These are phyloP conservation scores for Solanum corneliomulleri DNA, from an alignment of 257 asterid genomes.

Conservation along the genomic window DNA sequence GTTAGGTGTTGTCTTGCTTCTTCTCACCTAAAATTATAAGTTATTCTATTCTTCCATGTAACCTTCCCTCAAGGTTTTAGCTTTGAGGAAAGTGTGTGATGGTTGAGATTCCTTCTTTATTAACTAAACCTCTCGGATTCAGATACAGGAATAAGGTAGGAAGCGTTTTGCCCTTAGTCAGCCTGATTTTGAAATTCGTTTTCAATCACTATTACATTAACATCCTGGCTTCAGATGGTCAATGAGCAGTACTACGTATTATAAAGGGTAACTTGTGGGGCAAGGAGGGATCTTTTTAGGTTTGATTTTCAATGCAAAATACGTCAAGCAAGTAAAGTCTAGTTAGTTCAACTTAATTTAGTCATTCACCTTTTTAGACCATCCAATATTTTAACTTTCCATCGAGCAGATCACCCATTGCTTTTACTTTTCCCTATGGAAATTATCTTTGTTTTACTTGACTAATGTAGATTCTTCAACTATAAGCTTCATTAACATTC, in stretches of 20 bases:
- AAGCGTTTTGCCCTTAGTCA: background rate
- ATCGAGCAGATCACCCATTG: slow-evolving; percentile 14
- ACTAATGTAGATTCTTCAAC: background rate
- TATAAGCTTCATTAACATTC: background rate
- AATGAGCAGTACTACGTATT: background rate
- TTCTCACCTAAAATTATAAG: background rate
- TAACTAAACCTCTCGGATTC: background rate
- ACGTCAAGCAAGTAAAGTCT: background rate
- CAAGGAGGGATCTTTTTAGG: slow-evolving; percentile 4
- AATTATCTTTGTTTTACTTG: background rate
- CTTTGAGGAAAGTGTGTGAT: background rate
- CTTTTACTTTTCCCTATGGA: slow-evolving; percentile 1
- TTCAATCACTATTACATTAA: background rate
- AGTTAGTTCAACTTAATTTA: background rate
- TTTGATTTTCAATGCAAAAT: background rate
- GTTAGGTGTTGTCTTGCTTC: background rate
- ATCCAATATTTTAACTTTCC: background rate
- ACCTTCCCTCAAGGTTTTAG: background rate
- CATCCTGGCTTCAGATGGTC: background rate
- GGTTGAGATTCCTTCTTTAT: background rate
- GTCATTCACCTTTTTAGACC: slow-evolving; percentile 1
- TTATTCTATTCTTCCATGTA: background rate
- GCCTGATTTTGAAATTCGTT: background rate
- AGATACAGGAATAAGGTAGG: background rate
- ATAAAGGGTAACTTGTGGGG: slow-evolving; percentile 1